Percentiles rank a stretch among this genome's conserved stretches.
These are phyloP conservation scores for Fusarium subglutinans DNA, from an alignment of 2,329 filamentous ascomycete genomes.

Conservation along the genomic window DNA sequence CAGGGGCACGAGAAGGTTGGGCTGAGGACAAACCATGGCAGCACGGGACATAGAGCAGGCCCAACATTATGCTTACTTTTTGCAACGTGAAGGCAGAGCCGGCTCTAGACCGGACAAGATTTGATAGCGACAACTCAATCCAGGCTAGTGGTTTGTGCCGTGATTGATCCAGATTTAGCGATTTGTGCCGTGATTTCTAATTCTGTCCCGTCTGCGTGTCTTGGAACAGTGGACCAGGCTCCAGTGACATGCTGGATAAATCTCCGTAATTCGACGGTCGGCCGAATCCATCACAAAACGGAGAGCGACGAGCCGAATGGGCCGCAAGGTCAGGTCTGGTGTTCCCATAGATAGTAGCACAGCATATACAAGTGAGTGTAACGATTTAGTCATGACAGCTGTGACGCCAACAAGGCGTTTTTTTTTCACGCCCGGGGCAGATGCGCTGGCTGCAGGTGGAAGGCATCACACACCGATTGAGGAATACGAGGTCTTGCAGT, in stretches of 20 bases:
- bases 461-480: slow-evolving; percentile 29
- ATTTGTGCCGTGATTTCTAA: slow-evolving; percentile 9
- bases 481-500: slow-evolving; percentile 25
- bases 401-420: slow-evolving; percentile 13
- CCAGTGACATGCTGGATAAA: slow-evolving; percentile 1
- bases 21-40: neutral
- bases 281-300: neutral
- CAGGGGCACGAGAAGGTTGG: slow-evolving; percentile 1
- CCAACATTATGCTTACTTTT: slow-evolving; percentile 29
- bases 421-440: neutral
- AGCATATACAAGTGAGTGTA: neutral
- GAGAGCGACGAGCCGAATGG: slow-evolving; percentile 3
- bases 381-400: neutral
- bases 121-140: neutral
- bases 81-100: neutral
- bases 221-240: neutral
- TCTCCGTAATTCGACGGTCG: slow-evolving; percentile 25
- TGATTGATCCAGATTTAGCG: neutral
- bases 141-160: neutral
- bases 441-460: slow-evolving; percentile 15
- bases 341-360: neutral
- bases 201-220: neutral
- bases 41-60: neutral
- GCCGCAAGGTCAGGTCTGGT: neutral
- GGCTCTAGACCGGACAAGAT: neutral